Evolutionary conservation across 345 rosid species (phyloP).

Genomic region (Gynandropsis gynandra): DNA sequence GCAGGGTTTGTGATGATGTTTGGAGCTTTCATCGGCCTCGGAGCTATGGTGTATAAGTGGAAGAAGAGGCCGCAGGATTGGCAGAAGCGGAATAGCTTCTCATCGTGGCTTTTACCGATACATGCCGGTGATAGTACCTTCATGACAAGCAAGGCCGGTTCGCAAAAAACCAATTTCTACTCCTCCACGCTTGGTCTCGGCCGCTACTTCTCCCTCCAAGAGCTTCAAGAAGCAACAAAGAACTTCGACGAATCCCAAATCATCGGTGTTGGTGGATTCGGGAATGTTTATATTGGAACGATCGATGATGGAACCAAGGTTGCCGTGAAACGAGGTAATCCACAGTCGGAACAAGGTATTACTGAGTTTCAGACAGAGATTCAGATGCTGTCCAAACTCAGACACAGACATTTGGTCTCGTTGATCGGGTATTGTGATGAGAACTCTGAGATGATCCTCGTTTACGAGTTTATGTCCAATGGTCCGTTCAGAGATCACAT

Average conservation of each 20-base stretch:
- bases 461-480: slow-evolving; percentile 74
- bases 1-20: slow-evolving; percentile 89
- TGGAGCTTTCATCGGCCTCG: slow-evolving; percentile 75
- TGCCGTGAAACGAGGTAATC: slow-evolving; percentile 82
- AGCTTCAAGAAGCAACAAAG: slow-evolving; percentile 68
- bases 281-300: slow-evolving; percentile 60
- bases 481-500: slow-evolving; percentile 75
- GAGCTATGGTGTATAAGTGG: slow-evolving; percentile 79
- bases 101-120: slow-evolving; percentile 77
- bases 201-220: slow-evolving; percentile 53
- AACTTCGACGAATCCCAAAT: slow-evolving; percentile 53
- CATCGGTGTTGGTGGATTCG: slow-evolving; percentile 80
- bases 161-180: slow-evolving; percentile 47
- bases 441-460: slow-evolving; percentile 70
- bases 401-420: slow-evolving; percentile 81
- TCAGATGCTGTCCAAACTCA: slow-evolving; percentile 78
- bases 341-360: slow-evolving; percentile 83
- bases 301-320: slow-evolving; percentile 67
- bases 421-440: slow-evolving; percentile 78
- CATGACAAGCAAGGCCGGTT: slow-evolving; percentile 57
- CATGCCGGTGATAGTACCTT: slow-evolving; percentile 63
- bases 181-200: slow-evolving; percentile 63
- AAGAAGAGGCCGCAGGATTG: slow-evolving; percentile 79
- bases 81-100: slow-evolving; percentile 71
- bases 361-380: slow-evolving; percentile 80